These are phyloP conservation scores for Primulina eburnea DNA, from an alignment of 257 asterid species.

Conservation along the genomic window DNA sequence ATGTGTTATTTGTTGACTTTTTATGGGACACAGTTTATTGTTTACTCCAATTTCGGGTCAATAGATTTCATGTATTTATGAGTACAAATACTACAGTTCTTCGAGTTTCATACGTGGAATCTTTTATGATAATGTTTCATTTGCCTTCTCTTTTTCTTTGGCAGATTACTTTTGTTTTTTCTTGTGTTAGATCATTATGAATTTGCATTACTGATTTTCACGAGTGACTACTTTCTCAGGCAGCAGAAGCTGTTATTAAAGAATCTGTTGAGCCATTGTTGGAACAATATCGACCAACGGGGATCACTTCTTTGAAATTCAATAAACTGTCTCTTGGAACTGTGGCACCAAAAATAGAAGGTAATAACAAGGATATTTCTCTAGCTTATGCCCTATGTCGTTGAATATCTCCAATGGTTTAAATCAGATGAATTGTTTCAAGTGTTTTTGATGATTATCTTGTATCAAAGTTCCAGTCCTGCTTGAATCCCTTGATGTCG, in stretches of 20 bases:
- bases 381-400: conserved; percentile 3
- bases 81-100: neutral
- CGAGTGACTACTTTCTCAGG: conserved; percentile 51
- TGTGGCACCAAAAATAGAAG: conserved; percentile 99
- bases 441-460: conserved; percentile 5
- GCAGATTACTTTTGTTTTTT: neutral
- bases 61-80: neutral
- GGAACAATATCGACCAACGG: conserved; percentile 94
- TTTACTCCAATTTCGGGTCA: neutral
- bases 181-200: conserved; percentile 13
- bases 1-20: too few relatives aligned
- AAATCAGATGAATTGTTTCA: neutral
- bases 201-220: conserved; percentile 15
- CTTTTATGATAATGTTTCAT: neutral
- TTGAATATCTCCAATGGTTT: conserved; percentile 4
- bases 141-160: neutral
- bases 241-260: conserved; percentile 90
- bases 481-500: neutral
- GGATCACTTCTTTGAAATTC: conserved; percentile 83
- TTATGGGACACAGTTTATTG: neutral
- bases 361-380: conserved; percentile 33
- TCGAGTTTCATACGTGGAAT: neutral
- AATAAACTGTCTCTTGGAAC: conserved; percentile 92
- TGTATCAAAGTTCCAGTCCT: neutral
- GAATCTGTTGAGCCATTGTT: conserved; percentile 93